A percentile compares a stretch with the other conserved stretches of the same genome.
phyloP scores from a whole-genome alignment of 2,329 filamentous ascomycete species.

The Fulvia fulva region DNA sequence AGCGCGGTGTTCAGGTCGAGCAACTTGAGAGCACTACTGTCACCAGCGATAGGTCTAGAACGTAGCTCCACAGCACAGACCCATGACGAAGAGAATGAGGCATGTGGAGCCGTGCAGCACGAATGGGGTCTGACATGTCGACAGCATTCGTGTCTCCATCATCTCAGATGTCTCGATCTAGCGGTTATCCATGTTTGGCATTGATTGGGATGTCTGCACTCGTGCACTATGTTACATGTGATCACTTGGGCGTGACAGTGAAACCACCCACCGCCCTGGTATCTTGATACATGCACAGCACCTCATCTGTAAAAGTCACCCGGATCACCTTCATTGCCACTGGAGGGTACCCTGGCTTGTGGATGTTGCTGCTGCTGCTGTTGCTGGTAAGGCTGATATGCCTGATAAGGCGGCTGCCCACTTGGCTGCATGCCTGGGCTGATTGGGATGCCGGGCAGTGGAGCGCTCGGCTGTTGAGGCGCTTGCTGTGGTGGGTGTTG shows the following conservation, averaged over 20 bases:
- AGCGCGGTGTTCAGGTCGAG: neutral
- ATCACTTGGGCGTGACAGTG: neutral
- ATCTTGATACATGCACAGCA: conserved; percentile 6
- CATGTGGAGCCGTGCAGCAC: neutral
- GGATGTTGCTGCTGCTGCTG: conserved; percentile 21
- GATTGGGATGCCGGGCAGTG: conserved; percentile 31
- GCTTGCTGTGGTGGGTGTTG: conserved; percentile 15
- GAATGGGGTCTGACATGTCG: neutral
- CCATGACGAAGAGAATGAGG: neutral
- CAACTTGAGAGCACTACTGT: neutral
- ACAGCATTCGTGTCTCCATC: neutral
- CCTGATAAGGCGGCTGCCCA: conserved; percentile 26
- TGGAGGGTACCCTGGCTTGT: conserved; percentile 16
- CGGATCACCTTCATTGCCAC: conserved; percentile 30
- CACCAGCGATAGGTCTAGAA: neutral
- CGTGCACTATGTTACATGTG: neutral
- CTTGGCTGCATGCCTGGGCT: conserved; percentile 13
- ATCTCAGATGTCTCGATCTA: neutral
- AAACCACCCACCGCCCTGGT: neutral
- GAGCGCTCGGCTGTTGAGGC: conserved; percentile 23
- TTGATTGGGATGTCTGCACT: conserved; percentile 6
- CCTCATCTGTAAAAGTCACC: conserved; percentile 34
- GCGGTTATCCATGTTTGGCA: neutral
- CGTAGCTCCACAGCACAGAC: neutral
- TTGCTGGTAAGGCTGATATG: conserved; percentile 29